Percentiles rank a stretch among this genome's conserved stretches.
These are phyloP conservation scores for Trebouxiophyceae sp. DNA, from an alignment of 163 green algal species.

Conservation along the genomic window DNA sequence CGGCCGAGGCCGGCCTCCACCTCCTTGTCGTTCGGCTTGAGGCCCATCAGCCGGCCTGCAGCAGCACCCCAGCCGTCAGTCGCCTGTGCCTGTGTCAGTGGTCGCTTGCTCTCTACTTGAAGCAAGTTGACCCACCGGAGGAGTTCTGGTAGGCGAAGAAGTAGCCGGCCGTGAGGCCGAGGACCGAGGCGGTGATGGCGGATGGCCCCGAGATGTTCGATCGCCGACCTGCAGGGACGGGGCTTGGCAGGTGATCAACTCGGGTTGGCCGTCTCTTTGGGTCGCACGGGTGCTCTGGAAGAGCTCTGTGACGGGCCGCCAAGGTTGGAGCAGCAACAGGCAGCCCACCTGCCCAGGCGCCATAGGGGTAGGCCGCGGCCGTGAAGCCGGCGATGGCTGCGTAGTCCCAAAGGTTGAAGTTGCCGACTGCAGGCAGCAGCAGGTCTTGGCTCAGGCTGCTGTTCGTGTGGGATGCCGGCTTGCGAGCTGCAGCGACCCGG, in stretches of 20 bases:
- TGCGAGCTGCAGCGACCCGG: too few species aligned
- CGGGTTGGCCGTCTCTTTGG: not conserved
- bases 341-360: conserved; percentile 24
- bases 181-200: conserved; percentile 9
- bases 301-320: not conserved
- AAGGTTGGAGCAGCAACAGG: not conserved
- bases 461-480: too few species aligned
- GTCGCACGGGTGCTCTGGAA: not conserved
- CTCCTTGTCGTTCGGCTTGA: too few species aligned
- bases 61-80: too few species aligned
- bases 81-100: too few species aligned
- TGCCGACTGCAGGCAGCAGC: conserved; percentile 23
- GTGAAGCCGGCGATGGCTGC: conserved; percentile 5
- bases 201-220: conserved; percentile 23
- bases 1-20: too few species aligned
- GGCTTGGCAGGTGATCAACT: too few species aligned
- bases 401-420: conserved; percentile 36
- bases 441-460: not conserved
- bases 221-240: conserved; percentile 12
- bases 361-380: conserved; percentile 22
- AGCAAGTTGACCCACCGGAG: conserved; percentile 20
- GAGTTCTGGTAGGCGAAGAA: conserved; percentile 48
- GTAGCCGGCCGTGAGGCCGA: conserved; percentile 38
- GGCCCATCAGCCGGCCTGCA: too few species aligned
- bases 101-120: too few species aligned